Evolutionary conservation across 371 early-diverging fungal genomes (phyloP).

Genomic region (Entomophthora muscae): DNA sequence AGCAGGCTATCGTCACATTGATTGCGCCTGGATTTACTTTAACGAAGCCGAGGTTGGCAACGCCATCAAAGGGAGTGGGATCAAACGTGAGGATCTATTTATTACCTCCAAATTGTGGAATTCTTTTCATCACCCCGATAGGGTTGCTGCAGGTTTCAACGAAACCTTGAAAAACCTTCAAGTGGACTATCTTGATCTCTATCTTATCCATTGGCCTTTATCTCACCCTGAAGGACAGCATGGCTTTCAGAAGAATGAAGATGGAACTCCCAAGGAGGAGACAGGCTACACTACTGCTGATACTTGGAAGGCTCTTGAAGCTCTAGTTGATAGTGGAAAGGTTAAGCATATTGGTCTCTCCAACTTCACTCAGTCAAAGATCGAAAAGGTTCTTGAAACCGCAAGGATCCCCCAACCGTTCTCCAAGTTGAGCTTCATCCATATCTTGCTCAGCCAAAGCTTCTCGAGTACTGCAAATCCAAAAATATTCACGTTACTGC

Average conservation of each 20-base stretch:
- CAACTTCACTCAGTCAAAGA: conserved; percentile 28
- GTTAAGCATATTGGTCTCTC: conserved; percentile 36
- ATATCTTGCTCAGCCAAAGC: conserved; percentile 32
- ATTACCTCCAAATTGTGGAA: conserved; percentile 49
- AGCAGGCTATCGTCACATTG: conserved; percentile 15
- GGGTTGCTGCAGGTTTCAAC: conserved; percentile 18
- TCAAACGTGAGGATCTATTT: conserved; percentile 44
- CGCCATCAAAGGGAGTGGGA: conserved; percentile 28
- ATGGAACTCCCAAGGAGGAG: background rate
- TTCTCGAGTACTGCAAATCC: conserved; percentile 25
- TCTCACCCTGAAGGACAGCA: conserved; percentile 17
- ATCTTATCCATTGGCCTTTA: conserved; percentile 53
- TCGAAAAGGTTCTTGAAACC: conserved; percentile 27
- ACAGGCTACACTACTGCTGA: conserved; percentile 10
- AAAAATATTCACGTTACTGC: conserved; percentile 34
- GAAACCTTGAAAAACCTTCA: conserved; percentile 22
- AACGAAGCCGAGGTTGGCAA: conserved; percentile 51
- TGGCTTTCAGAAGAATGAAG: background rate
- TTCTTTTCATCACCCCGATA: conserved; percentile 19
- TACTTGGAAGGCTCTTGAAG: conserved; percentile 25
- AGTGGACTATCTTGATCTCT: conserved; percentile 50
- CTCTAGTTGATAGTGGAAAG: conserved; percentile 21
- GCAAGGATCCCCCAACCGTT: conserved; percentile 25
- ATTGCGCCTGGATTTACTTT: conserved; percentile 20
- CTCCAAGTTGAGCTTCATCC: conserved; percentile 52